Base-by-base conservation (phyloP, 1,284 basidiomycete genomes). In the Pulchroboletus neoregius region DNA sequence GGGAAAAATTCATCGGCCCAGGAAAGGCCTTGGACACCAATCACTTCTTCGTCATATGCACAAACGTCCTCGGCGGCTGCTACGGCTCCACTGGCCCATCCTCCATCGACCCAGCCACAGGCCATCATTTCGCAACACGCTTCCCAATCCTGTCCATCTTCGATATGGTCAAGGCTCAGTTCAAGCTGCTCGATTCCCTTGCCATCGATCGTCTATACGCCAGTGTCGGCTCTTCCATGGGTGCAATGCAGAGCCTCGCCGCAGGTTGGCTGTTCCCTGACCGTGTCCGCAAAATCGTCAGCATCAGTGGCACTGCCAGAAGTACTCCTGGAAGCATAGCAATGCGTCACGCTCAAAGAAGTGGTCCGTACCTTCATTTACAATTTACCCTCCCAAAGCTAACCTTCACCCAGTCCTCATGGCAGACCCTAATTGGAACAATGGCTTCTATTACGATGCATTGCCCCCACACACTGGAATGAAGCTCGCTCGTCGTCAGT, bases 361-460 rank as follows among this genome's bases (percentile, higher is more conserved):
- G 90, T 69, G 91, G 91, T 91, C 58, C 60, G 86, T 68, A 46
- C 40, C 46, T 32, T 37, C 36, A 13, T 27, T 15, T 18, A 28
- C 38, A 22, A 49, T 2, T 2, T 9, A 18, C 12, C 35, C 22
- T 32, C 26, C 10, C 22, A n/a, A n/a, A n/a, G n/a, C n/a, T n/a
- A n/a, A n/a, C n/a, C n/a, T n/a, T n/a, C n/a, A n/a, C n/a, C n/a
- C n/a, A n/a, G 95, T 99, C 10, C 80, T 99, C 44, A 99, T 99
- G 95, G 87, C 94, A 6, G 95, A 99, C 68, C 95, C 95, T 0
- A 97, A 99, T 58, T 99, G 95, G 96, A 99, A 99, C 56, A 84
- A 94, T 33, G 95, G 96, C 1, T 97, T 95, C 67, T 99, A 99
- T 70, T 99, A 99, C 63, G 88, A 92, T 44, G 76, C 79, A n/a